Percentiles rank a stretch among this genome's conserved stretches.
phyloP scores from a whole-genome alignment of 140 eudicot genomes.

The Anethum foeniculum region DNA sequence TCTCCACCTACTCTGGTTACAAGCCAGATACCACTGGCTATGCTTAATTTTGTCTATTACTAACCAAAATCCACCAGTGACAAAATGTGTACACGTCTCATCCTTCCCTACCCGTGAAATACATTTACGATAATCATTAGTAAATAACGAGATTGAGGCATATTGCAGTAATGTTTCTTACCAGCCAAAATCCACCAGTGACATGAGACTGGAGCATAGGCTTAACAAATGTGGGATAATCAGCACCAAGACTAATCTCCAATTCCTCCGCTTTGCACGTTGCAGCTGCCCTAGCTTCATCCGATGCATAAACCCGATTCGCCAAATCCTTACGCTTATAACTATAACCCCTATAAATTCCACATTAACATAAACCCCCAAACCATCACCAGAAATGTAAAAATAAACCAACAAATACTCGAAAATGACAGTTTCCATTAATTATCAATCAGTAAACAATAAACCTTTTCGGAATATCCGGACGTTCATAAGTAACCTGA shows the following conservation, averaged over 20 bases:
- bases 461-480: slow-evolving; percentile 43
- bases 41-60: too few relatives aligned
- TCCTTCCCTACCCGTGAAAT: not conserved
- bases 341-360: slow-evolving; percentile 25
- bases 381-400: not conserved
- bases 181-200: slow-evolving; percentile 95
- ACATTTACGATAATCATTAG: too few relatives aligned
- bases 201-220: slow-evolving; percentile 93
- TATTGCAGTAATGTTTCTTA: slow-evolving; percentile 10
- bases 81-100: slow-evolving; percentile 5
- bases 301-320: slow-evolving; percentile 66
- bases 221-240: slow-evolving; percentile 55
- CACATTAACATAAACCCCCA: not conserved
- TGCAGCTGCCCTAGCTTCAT: slow-evolving; percentile 65
- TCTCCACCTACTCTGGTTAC: not conserved
- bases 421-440: not conserved
- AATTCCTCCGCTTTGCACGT: slow-evolving; percentile 55
- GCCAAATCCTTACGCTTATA: slow-evolving; percentile 46
- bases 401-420: not conserved
- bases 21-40: not conserved
- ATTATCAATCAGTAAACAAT: not conserved
- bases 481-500: slow-evolving; percentile 54
- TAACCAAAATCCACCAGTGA: slow-evolving; percentile 88
- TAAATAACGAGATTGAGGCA: not conserved
- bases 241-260: slow-evolving; percentile 47